Percentiles rank a stretch among this genome's conserved stretches.
Conservation (phyloP, 306 rosid species). For the Citrullus amarus region DNA sequence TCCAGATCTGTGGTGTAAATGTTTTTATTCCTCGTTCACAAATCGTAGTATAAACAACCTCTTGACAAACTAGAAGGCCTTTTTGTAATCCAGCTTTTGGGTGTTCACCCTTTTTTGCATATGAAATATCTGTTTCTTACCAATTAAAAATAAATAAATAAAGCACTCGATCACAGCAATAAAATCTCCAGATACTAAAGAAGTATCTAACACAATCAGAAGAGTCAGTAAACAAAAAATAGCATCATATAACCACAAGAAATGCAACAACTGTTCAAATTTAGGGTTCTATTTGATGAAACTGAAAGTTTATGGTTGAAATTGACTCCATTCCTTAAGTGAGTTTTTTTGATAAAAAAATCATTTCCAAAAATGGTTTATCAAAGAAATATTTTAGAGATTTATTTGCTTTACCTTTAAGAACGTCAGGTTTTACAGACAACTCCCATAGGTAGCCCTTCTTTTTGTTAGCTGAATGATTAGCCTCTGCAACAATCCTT, state of each 20-base stretch:
- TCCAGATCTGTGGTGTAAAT: not conserved
- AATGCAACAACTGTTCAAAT: not conserved
- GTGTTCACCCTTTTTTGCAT: not conserved
- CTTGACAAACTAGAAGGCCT: no score
- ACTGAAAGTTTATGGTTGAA: not conserved
- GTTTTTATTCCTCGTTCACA: not conserved
- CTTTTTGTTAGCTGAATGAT: constrained; percentile 26
- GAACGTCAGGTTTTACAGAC: constrained; percentile 44
- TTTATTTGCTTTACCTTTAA: constrained; percentile 38
- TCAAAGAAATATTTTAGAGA: not conserved
- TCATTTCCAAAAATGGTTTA: not conserved
- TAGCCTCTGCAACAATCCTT: constrained; percentile 58
- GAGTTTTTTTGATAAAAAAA: not conserved
- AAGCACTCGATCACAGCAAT: not conserved
- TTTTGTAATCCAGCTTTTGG: not conserved
- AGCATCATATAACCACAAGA: not conserved
- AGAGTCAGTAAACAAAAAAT: not conserved
- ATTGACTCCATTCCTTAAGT: not conserved
- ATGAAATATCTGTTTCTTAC: not conserved
- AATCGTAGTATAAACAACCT: not conserved
- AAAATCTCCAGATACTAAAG: not conserved
- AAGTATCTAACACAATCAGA: not conserved
- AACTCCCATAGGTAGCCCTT: constrained; percentile 64
- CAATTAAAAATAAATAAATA: not conserved
- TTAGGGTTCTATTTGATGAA: not conserved